Evolutionary conservation across 2,329 filamentous ascomycete genomes (phyloP).

Genomic region (Rhinocladiella similis): DNA sequence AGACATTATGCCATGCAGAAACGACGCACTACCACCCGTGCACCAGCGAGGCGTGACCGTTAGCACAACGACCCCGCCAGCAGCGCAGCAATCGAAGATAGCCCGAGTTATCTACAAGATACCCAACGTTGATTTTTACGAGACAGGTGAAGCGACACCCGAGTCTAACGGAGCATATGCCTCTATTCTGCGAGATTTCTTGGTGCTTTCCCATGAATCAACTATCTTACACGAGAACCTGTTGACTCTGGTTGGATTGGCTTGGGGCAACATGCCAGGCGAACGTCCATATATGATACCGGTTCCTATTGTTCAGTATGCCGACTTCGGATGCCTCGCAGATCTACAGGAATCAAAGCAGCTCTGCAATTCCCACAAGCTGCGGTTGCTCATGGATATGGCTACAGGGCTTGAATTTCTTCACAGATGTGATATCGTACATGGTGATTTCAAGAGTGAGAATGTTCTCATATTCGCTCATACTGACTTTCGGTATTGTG

Average conservation of each 20-base stretch:
- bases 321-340: conserved; percentile 26
- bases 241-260: conserved; percentile 29
- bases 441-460: conserved; percentile 35
- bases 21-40: no score
- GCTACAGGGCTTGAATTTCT: conserved; percentile 31
- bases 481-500: conserved; percentile 23
- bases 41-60: no score
- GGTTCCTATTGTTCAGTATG: conserved; percentile 30
- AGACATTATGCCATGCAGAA: no score
- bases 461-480: conserved; percentile 32
- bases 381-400: conserved; percentile 31
- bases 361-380: conserved; percentile 13
- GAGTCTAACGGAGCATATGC: conserved; percentile 11
- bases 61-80: no score
- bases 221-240: conserved; percentile 29
- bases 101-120: conserved; percentile 15
- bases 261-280: conserved; percentile 24
- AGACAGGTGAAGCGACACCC: conserved; percentile 14
- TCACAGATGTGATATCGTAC: conserved; percentile 33
- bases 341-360: conserved; percentile 11
- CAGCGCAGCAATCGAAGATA: no score
- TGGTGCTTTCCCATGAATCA: conserved; percentile 27
- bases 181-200: conserved; percentile 26
- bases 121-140: conserved; percentile 16
- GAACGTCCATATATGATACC: conserved; percentile 20